These are phyloP conservation scores for Aspergillus piperis DNA, from an alignment of 2,329 filamentous ascomycete genomes.

Conservation along the genomic window DNA sequence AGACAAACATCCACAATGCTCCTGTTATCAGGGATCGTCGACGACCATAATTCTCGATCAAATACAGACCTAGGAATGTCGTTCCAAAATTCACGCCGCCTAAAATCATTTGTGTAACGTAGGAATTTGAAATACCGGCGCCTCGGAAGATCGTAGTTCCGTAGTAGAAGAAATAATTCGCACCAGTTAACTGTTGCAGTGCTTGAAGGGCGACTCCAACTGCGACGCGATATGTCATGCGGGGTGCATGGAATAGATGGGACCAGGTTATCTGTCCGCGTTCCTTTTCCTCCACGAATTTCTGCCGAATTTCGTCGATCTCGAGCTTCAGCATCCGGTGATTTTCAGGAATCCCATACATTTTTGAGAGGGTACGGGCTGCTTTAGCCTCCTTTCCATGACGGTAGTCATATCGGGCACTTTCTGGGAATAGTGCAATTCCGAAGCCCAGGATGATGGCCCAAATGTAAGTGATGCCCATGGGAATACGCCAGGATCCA, in stretches of 20 bases:
- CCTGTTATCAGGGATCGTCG: constrained; percentile 67
- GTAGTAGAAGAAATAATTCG: constrained; percentile 59
- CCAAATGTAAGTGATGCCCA: constrained; percentile 61
- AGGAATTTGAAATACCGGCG: constrained; percentile 65
- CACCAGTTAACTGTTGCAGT: constrained; percentile 47
- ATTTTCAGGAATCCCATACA: constrained; percentile 56
- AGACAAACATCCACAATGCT: constrained; percentile 66
- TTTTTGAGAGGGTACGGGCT: constrained; percentile 53
- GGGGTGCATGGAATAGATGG: constrained; percentile 44
- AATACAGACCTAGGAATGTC: constrained; percentile 67
- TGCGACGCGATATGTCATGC: constrained; percentile 45
- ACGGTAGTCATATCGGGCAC: constrained; percentile 61
- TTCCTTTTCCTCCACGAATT: constrained; percentile 55
- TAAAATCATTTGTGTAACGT: constrained; percentile 65
- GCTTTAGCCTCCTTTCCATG: constrained; percentile 55
- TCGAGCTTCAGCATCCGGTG: constrained; percentile 56
- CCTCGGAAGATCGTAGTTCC: constrained; percentile 55
- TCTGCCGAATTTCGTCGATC: constrained; percentile 57
- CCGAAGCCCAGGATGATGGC: constrained; percentile 56
- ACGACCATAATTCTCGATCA: constrained; percentile 69
- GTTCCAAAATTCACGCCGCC: constrained; percentile 66
- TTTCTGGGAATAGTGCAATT: constrained; percentile 59
- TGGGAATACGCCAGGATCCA: constrained; percentile 51
- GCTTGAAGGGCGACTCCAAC: constrained; percentile 47
- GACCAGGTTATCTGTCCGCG: constrained; percentile 35